Evolutionary conservation across 306 rosid genomes (phyloP), one percentile per base, ranked within the genome.

Genomic region (Lupinus albus): DNA sequence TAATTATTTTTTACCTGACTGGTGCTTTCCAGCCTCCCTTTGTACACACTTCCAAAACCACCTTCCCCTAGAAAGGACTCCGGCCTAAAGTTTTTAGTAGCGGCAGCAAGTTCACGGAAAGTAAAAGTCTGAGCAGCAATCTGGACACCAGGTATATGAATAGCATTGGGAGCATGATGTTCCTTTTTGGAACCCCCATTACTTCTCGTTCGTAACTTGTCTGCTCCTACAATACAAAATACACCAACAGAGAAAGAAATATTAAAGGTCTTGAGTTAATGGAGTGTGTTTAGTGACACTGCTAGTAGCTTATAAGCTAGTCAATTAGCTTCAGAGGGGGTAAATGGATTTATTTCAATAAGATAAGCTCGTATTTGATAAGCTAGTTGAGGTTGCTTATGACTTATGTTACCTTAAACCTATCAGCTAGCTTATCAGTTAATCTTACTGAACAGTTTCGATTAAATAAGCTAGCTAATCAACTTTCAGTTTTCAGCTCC

Each of bases 41-140:
- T 88, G 79, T 91, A 91, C 12, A 91, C 97, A 52, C 95, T 87
- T 48, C 97, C 97, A 62, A 91, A 91, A 49, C 97, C 97, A 66
- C 97, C 97, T 81, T 91, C 97, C 64, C 97, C 97, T 11, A 91
- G 59, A 74, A 88, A 91, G 52, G 81, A 86, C 32, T 91, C 97
- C 0, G 89, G 86, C 71, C 82, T 77, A 18, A 91, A 91, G 71
- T 88, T 86, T 76, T 81, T 88, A 1, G 97, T 91, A 25, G 95
- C 97, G 5, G 75, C 66, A 0, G 84, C 91, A 57, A 91, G 97
- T 68, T 91, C 97, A n/a, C 95, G 92, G 62, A 88, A 88, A 48
- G 92, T 82, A 78, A 91, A 91, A 25, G 83, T 91, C 69, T 91
- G 97, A 35, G 95, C 92, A 41, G 97, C 91, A 56, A 91, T 91